Evolutionary conservation across 2,329 filamentous ascomycete genomes (phyloP).

Genomic region (Arthroderma uncinatum): DNA sequence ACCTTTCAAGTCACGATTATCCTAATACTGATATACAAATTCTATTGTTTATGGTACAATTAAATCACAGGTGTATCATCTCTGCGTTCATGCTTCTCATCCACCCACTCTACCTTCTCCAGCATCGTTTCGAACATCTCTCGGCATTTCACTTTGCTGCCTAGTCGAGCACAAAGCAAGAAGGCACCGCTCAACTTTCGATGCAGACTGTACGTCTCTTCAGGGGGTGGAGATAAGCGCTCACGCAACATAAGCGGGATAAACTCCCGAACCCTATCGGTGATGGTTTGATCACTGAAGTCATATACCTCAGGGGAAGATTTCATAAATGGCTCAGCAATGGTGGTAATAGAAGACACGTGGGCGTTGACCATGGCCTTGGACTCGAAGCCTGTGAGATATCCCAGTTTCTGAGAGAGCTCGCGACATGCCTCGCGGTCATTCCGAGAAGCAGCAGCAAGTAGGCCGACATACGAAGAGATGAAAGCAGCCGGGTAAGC

Average conservation of each 20-base stretch:
- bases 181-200: conserved; percentile 93
- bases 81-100: conserved; percentile 2
- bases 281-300: conserved; percentile 90
- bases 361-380: conserved; percentile 81
- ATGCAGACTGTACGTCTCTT: conserved; percentile 94
- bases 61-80: neutral
- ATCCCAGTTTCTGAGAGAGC: conserved; percentile 68
- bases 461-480: conserved; percentile 62
- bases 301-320: conserved; percentile 76
- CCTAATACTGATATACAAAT: neutral
- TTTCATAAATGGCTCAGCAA: conserved; percentile 79
- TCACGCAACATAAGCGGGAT: conserved; percentile 93
- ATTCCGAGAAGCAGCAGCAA: conserved; percentile 64
- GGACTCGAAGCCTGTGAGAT: conserved; percentile 84
- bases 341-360: conserved; percentile 71
- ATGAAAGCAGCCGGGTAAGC: conserved; percentile 77
- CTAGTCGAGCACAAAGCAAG: conserved; percentile 74
- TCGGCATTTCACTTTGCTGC: conserved; percentile 69
- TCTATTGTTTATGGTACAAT: neutral
- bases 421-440: conserved; percentile 54
- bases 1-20: neutral
- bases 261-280: conserved; percentile 73
- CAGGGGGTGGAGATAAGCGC: conserved; percentile 76
- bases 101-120: conserved; percentile 19
- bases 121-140: conserved; percentile 54